Base-by-base conservation (phyloP, 768 basidiomycete genomes). In the Mycena epipterygia region DNA sequence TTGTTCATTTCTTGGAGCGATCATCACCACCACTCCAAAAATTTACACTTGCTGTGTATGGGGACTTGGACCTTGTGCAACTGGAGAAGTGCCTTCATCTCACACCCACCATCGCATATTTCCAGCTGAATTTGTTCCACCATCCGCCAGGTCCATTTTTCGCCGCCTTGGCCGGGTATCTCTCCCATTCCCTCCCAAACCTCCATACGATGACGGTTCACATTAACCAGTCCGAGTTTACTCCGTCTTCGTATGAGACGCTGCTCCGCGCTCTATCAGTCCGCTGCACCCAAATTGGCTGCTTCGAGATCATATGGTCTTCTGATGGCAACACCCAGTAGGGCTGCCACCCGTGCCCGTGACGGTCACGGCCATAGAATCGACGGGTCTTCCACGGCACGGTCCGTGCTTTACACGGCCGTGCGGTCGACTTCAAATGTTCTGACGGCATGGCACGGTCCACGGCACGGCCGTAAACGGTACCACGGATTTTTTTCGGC, bases 1-100 rank as follows among this genome's bases (percentile, higher is more conserved):
- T 64, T 33, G 1, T 25, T 1, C 3, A 1, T 14, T 64, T 64
- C 25, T 35, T 64, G 35, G 2, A 33, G 30, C 63, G 63, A 30
- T 64, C 63, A 1, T 53, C 39, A 2, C 63, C 63, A 6, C 63
- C 52, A 13, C 63, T 64, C 11, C 51, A 46, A 32, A 55, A 42
- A 12, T 19, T 56, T n/a, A 16, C n/a, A 12, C 27, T 56, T n/a
- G 23, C n/a, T 5, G 12, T 51, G n/a, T n/a, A n/a, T n/a, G n/a
- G n/a, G n/a, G 2, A 17, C 16, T 32, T 29, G 14, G 12, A 23
- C 21, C 33, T 46, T 44, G 13, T 6, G 4, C 11, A 30, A 33
- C 27, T 60, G 30, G 42, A 9, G 3, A 17, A 29, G 17, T 58
- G 32, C 4, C 46, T 61, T 8, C 33, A 19, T 19, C 48, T 62